phyloP scores from a whole-genome alignment of 768 basidiomycete species.

The Leccinum disarticulatum region DNA sequence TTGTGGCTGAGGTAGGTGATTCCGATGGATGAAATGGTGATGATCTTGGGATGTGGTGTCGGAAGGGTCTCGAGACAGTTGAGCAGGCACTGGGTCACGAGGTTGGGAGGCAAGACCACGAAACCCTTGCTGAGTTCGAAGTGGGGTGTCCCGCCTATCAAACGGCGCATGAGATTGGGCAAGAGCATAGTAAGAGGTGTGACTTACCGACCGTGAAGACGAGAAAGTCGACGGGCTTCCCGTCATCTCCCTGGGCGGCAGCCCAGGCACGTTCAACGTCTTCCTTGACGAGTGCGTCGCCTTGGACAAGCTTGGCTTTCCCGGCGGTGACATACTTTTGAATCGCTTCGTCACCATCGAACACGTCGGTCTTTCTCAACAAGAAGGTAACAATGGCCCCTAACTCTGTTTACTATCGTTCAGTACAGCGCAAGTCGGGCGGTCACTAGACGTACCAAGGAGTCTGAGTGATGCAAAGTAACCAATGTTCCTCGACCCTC shows the following conservation, averaged over 20 bases:
- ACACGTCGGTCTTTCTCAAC: constrained; percentile 50
- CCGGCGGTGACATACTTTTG: constrained; percentile 50
- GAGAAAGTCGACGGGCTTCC: constrained; percentile 48
- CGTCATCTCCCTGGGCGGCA: constrained; percentile 29
- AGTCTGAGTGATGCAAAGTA: constrained; percentile 50
- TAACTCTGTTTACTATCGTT: constrained; percentile 38
- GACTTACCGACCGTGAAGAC: constrained; percentile 62
- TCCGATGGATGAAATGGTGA: constrained; percentile 56
- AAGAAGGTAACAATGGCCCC: constrained; percentile 66
- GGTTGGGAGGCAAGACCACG: constrained; percentile 49
- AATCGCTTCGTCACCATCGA: constrained; percentile 55
- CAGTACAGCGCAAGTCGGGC: neutral
- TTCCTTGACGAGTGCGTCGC: constrained; percentile 55
- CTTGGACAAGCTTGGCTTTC: constrained; percentile 53
- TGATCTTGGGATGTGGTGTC: constrained; percentile 43
- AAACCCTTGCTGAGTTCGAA: constrained; percentile 51
- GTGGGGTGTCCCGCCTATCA: constrained; percentile 31
- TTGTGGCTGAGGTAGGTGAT: constrained; percentile 45
- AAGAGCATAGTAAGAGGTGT: neutral
- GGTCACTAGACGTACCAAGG: constrained; percentile 36
- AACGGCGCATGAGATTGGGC: neutral
- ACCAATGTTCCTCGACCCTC: constrained; percentile 58
- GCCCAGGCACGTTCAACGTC: constrained; percentile 57
- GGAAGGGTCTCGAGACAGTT: constrained; percentile 60
- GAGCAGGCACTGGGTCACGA: constrained; percentile 56